Conservation (phyloP, 164 flowering plant species). For the Piper betle region DNA sequence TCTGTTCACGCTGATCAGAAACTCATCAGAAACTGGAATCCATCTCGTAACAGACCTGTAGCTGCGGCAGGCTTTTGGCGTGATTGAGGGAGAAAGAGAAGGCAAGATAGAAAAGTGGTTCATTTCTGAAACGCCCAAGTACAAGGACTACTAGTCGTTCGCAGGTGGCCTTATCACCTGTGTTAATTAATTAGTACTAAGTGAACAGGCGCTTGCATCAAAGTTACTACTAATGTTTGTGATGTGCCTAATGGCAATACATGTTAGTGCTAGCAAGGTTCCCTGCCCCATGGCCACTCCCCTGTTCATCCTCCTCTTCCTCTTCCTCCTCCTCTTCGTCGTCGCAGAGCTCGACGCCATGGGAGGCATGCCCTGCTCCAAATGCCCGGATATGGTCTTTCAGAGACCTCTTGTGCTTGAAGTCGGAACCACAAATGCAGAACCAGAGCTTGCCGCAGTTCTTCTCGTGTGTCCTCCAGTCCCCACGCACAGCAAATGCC, state of each 20-base stretch:
- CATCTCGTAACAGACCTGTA: background rate
- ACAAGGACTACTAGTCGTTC: background rate
- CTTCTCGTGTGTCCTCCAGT: conserved; percentile 78
- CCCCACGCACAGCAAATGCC: conserved; percentile 60
- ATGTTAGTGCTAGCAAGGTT: background rate
- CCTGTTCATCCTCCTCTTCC: background rate
- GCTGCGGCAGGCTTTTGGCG: background rate
- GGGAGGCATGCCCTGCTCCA: conserved; percentile 50
- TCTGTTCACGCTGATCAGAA: too few relatives aligned
- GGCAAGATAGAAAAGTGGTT: background rate
- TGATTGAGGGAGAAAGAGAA: background rate
- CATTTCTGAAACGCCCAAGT: background rate
- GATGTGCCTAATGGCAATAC: background rate
- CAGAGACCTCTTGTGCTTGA: conserved; percentile 67
- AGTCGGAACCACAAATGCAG: conserved; percentile 66
- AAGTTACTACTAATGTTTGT: background rate
- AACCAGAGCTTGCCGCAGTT: conserved; percentile 70
- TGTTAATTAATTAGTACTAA: too few relatives aligned
- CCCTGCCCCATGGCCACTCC: background rate
- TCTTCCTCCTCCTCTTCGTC: conserved; percentile 16
- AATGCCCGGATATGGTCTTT: conserved; percentile 62
- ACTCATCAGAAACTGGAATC: too few relatives aligned
- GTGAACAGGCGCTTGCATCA: background rate
- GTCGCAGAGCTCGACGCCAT: conserved; percentile 15
- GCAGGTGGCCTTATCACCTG: too few relatives aligned